These are phyloP conservation scores for Catenaria anguillulae DNA, from an alignment of 371 early-diverging fungal genomes.

Conservation along the genomic window DNA sequence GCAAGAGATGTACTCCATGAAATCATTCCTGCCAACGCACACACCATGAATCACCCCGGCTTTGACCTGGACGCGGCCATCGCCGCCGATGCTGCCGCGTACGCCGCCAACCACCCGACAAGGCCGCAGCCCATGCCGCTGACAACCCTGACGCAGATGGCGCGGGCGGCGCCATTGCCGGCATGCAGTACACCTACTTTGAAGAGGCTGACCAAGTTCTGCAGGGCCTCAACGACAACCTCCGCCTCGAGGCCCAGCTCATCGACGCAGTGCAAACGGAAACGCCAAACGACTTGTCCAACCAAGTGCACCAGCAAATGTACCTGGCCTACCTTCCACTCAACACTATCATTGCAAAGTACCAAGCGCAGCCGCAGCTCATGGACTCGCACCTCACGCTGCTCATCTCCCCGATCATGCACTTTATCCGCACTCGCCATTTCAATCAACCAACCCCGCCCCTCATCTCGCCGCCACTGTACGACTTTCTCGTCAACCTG, in stretches of 20 bases:
- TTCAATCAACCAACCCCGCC: neutral
- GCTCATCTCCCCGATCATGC: constrained; percentile 49
- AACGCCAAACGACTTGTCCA: neutral
- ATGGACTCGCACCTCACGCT: constrained; percentile 69
- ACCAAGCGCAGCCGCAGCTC: constrained; percentile 76
- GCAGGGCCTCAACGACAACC: neutral
- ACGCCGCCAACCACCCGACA: too few relatives aligned
- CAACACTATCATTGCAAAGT: constrained; percentile 14
- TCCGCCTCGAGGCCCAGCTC: neutral
- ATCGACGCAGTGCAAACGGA: neutral
- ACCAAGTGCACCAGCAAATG: neutral
- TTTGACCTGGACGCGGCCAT: too few relatives aligned
- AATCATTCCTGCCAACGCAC: too few relatives aligned
- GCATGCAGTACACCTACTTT: neutral
- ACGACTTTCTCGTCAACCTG: constrained; percentile 45
- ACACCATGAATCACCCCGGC: too few relatives aligned
- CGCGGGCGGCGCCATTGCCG: too few relatives aligned
- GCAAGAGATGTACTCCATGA: too few relatives aligned
- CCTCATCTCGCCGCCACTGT: constrained; percentile 16
- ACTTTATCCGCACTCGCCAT: constrained; percentile 17
- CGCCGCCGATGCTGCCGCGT: too few relatives aligned
- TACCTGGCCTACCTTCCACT: neutral
- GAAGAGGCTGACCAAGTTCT: neutral
- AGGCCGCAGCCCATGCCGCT: too few relatives aligned
- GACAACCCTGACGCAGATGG: too few relatives aligned